Evolutionary conservation across 345 rosid species (phyloP).

Genomic region (Eucalyptus erythrocorys): DNA sequence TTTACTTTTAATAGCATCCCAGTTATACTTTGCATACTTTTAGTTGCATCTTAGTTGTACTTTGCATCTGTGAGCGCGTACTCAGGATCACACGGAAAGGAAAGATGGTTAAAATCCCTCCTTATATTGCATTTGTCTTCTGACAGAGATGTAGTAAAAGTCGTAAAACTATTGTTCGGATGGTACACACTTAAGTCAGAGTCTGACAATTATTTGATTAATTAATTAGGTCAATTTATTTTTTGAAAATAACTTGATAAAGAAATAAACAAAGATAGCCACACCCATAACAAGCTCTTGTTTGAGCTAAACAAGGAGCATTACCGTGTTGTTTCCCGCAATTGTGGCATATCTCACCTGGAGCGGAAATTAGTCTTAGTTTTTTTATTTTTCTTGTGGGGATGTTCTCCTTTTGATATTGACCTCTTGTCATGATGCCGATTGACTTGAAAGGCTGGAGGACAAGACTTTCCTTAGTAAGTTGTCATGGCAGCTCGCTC

Average conservation of each 20-base stretch:
- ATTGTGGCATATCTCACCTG: too few relatives aligned
- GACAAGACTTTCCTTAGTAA: too few relatives aligned
- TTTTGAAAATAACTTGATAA: background rate
- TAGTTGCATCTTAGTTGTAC: too few relatives aligned
- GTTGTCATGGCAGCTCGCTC: too few relatives aligned
- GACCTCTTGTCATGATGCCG: too few relatives aligned
- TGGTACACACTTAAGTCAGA: background rate
- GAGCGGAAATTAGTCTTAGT: too few relatives aligned
- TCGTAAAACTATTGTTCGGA: background rate
- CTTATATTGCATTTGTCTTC: background rate
- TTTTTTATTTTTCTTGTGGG: too few relatives aligned
- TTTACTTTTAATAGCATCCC: background rate
- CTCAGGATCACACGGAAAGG: background rate
- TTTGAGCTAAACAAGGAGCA: too few relatives aligned
- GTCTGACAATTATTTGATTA: background rate
- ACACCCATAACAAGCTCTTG: too few relatives aligned
- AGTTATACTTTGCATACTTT: background rate
- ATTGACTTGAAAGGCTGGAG: too few relatives aligned
- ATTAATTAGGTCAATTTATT: background rate
- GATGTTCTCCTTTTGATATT: fast-evolving
- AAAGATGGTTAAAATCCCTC: background rate
- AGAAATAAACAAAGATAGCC: background rate
- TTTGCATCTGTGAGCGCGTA: background rate
- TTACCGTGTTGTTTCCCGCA: fast-evolving
- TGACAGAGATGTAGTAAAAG: background rate